A percentile compares a stretch with the other conserved stretches of the same genome.
These are phyloP conservation scores for Phoma sp. DNA, from an alignment of 2,329 filamentous ascomycete genomes.

Conservation along the genomic window DNA sequence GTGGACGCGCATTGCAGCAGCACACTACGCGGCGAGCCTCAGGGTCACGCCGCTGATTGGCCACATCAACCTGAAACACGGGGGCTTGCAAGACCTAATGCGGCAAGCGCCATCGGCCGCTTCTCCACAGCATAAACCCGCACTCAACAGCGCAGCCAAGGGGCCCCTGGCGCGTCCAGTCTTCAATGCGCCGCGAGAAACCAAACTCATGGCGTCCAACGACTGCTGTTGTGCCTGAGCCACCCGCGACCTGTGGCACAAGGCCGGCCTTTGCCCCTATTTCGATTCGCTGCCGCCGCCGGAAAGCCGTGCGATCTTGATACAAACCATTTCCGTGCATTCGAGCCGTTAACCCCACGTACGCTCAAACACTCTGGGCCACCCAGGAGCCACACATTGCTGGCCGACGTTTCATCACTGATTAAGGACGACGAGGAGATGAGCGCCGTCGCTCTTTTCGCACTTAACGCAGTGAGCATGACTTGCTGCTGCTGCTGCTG, in stretches of 20 bases:
- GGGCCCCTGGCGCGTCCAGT: slow-evolving; percentile 18
- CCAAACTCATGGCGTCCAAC: slow-evolving; percentile 21
- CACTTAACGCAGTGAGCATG: slow-evolving; percentile 12
- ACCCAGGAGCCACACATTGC: slow-evolving; percentile 5
- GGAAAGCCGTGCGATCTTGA: slow-evolving; percentile 12
- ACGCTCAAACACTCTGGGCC: slow-evolving; percentile 6
- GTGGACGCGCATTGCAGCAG: slow-evolving; percentile 2
- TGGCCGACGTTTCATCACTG: slow-evolving; percentile 14
- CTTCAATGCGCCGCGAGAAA: slow-evolving; percentile 22
- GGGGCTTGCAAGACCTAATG: slow-evolving; percentile 17
- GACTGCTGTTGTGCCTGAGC: slow-evolving; percentile 17
- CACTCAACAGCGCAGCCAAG: slow-evolving; percentile 14
- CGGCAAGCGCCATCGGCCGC: slow-evolving; percentile 20
- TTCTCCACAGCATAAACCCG: slow-evolving; percentile 27
- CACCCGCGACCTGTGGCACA: slow-evolving; percentile 18
- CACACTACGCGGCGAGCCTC: slow-evolving; percentile 6
- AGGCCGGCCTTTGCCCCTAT: slow-evolving; percentile 7
- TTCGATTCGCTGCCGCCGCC: slow-evolving; percentile 11
- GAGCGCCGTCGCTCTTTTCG: slow-evolving; percentile 1
- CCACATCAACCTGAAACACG: slow-evolving; percentile 24
- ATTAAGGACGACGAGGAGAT: slow-evolving; percentile 12
- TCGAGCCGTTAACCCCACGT: slow-evolving; percentile 4
- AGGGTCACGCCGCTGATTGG: slow-evolving; percentile 23
- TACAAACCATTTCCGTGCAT: slow-evolving; percentile 8
- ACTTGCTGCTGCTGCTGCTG: slow-evolving; percentile 8